Evolutionary conservation across 1,284 basidiomycete species (phyloP), one percentile per base, ranked within the genome.

Genomic region (Amylostereum areolatum): DNA sequence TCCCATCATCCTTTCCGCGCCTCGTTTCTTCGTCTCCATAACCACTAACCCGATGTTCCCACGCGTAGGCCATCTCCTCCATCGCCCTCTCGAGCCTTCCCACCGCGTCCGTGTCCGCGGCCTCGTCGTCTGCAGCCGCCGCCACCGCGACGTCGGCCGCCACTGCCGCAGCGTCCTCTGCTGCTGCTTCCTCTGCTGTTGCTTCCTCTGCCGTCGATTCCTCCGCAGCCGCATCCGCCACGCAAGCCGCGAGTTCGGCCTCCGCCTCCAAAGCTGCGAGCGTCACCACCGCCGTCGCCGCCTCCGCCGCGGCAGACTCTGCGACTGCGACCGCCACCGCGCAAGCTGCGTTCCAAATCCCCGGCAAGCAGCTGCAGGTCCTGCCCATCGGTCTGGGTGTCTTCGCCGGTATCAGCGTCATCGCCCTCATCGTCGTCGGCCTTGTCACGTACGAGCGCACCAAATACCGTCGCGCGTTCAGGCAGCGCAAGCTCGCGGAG

Each of bases 361-460:
- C 88, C 3, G 88, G 89, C 27, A 85, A 80, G 66, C 73, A 74
- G 50, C 60, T 92, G 25, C 76, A 80, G 34, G 88, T 92, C 3
- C 71, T 91, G 45, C 89, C 89, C 0, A 81, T 91, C 55, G 89
- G 89, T 57, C 72, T 92, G 45, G 85, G 84, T 50, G 75, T 92
- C 18, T 91, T 88, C 61, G 87, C 84, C 43, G 88, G 85, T 56
- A 84, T 92, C 52, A 87, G 86, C 27, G 82, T 85, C 9, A 83
- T 91, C 60, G 84, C 82, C 24, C 64, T 92, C 57, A 81, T 85
- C 54, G 80, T 86, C n/a, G 85, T 92, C 53, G 83, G 77, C 47
- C 69, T 89, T 60, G 88, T 90, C 52, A 91, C 88, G 25, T 89
- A 84, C 61, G 88, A 91, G 71, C 77, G 89, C 46, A 82, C 86